Evolutionary conservation across 2,329 filamentous ascomycete species (phyloP).

Genomic region (Pseudocercospora vitis): DNA sequence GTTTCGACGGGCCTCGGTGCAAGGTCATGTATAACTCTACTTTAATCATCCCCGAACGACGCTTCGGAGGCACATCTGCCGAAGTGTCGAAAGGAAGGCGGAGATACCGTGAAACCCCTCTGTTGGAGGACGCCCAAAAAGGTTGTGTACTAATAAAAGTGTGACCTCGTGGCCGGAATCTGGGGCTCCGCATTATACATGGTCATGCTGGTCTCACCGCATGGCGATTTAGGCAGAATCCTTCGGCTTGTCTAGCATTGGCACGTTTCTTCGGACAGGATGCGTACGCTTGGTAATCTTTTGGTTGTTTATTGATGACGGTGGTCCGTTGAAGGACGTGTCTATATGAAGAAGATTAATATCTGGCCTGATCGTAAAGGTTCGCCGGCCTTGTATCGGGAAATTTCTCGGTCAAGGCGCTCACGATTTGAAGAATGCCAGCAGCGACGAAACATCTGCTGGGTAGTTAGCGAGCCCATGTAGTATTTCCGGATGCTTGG

Average conservation of each 20-base stretch:
- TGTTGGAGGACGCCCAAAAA: neutral
- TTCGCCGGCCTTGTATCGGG: neutral
- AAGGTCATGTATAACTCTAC: no score
- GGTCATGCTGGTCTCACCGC: constrained; percentile 5
- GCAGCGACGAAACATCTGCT: neutral
- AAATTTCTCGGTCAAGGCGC: neutral
- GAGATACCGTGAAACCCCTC: no score
- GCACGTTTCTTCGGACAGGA: no score
- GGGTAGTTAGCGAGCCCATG: no score
- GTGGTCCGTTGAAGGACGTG: no score
- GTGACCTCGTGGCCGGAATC: neutral
- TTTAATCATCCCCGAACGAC: neutral
- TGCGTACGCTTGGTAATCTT: no score
- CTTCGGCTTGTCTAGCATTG: no score
- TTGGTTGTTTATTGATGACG: no score
- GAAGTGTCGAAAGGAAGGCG: neutral
- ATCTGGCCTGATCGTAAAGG: no score
- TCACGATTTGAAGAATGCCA: neutral
- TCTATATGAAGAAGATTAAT: no score
- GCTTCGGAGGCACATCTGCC: constrained; percentile 3
- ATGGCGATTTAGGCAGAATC: constrained; percentile 3
- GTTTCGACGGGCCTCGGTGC: neutral
- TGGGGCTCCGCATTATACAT: constrained; percentile 6
- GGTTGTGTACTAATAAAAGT: neutral
- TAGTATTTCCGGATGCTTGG: neutral